Percentiles rank a stretch among this genome's conserved stretches.
Conservation (phyloP, 148 eudicot genomes). For the Silene conica region DNA sequence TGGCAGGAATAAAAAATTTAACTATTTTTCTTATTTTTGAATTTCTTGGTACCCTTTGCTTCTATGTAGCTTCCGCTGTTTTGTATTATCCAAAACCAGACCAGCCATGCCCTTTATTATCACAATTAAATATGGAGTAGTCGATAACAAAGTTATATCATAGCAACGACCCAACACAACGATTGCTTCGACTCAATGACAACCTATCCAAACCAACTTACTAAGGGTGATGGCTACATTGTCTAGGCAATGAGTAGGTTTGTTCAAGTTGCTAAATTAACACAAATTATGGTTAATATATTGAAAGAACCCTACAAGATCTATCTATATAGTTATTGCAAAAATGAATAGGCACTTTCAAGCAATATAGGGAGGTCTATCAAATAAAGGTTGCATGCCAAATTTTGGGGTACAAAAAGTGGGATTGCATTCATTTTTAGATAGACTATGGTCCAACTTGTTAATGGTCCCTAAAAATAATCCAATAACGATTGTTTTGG, state of each 20-base stretch:
- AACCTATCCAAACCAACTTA: no score
- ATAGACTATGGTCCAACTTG: constrained; percentile 8
- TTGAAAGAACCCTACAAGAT: constrained; percentile 6
- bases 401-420: not conserved
- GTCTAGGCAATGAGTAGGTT: not conserved
- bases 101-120: not conserved
- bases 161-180: not conserved
- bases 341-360: constrained; percentile 6
- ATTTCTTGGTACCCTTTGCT: no score
- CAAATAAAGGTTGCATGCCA: constrained; percentile 3
- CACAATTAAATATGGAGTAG: not conserved
- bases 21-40: no score
- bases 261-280: not conserved
- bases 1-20: no score
- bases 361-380: not conserved
- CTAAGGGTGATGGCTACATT: no score
- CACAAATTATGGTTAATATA: not conserved
- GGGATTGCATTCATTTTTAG: not conserved
- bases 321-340: constrained; percentile 1
- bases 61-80: no score
- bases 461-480: constrained; percentile 13
- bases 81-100: not conserved
- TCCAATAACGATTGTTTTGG: not conserved
- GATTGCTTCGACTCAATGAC: not conserved
- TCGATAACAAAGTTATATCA: not conserved